Evolutionary conservation across 352 stramenopile species (phyloP).

Genomic region (Globisporangium apiculatum): DNA sequence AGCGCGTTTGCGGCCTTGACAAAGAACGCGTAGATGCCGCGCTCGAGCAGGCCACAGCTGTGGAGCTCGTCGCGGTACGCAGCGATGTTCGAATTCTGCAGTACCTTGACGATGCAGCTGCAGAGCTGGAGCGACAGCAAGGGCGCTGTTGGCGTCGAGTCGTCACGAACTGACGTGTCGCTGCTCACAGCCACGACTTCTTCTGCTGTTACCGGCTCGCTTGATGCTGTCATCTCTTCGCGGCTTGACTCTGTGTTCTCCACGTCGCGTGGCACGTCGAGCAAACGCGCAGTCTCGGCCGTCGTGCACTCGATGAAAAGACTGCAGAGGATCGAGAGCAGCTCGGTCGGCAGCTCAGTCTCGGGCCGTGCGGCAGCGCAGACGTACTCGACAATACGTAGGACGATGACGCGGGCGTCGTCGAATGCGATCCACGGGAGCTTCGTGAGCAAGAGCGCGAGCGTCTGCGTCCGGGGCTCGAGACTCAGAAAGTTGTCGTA

Average conservation of each 20-base stretch:
- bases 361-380: slow-evolving; percentile 46
- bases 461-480: slow-evolving; percentile 58
- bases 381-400: slow-evolving; percentile 75
- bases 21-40: slow-evolving; percentile 46
- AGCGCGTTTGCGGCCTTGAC: slow-evolving; percentile 41
- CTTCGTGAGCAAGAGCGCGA: slow-evolving; percentile 65
- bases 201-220: no score
- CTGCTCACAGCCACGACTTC: not conserved
- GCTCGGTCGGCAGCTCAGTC: slow-evolving; percentile 35
- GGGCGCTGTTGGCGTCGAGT: not conserved
- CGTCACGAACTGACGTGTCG: no score
- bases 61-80: slow-evolving; percentile 45
- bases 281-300: slow-evolving; percentile 20
- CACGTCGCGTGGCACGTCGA: slow-evolving; percentile 7
- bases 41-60: slow-evolving; percentile 52
- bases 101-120: slow-evolving; percentile 54
- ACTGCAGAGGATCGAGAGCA: slow-evolving; percentile 58
- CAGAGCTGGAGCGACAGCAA: slow-evolving; percentile 37
- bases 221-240: not conserved
- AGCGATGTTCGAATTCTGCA: slow-evolving; percentile 26
- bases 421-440: slow-evolving; percentile 44
- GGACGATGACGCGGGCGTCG: slow-evolving; percentile 57
- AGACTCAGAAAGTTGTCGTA: slow-evolving; percentile 69
- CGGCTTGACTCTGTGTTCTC: no score
- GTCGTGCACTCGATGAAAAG: slow-evolving; percentile 46